Percentiles rank a stretch among this genome's conserved stretches.
phyloP scores from a whole-genome alignment of 163 green algal genomes.

The Volvox carteri region DNA sequence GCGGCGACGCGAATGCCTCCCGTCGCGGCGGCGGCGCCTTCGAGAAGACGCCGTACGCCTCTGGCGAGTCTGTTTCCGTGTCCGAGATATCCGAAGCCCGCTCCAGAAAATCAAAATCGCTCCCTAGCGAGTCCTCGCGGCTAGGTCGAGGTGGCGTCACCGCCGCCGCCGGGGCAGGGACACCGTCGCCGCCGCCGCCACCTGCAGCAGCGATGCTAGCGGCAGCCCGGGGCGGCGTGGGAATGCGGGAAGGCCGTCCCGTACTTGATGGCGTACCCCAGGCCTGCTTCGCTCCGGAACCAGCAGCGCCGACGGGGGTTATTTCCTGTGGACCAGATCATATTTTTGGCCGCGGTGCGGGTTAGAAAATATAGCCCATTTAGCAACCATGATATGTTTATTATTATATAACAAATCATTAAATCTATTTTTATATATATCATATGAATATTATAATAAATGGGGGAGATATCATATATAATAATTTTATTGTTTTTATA shows the following conservation, averaged over 20 bases:
- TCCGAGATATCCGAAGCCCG: constrained; percentile 36
- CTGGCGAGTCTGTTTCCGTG: constrained; percentile 16
- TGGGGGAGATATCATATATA: too few species aligned
- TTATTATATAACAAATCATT: too few species aligned
- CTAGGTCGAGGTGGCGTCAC: not conserved
- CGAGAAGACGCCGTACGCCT: constrained; percentile 30
- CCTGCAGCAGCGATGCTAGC: not conserved
- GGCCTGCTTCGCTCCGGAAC: constrained; percentile 2
- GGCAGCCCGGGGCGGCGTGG: not conserved
- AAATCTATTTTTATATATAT: too few species aligned
- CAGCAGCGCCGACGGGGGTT: not conserved
- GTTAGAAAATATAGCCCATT: too few species aligned
- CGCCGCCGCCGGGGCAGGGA: not conserved
- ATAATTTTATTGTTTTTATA: too few species aligned
- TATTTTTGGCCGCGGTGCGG: too few species aligned
- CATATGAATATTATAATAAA: too few species aligned
- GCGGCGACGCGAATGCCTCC: constrained; percentile 35
- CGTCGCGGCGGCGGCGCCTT: constrained; percentile 4
- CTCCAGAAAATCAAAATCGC: constrained; percentile 56
- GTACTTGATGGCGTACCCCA: constrained; percentile 46
- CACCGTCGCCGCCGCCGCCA: not conserved
- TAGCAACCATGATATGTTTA: too few species aligned
- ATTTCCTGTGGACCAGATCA: not conserved
- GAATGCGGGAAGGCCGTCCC: constrained; percentile 19
- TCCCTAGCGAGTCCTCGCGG: constrained; percentile 28